Conservation (phyloP, 108 stramenopile species). For the Skeletonema tropicum region DNA sequence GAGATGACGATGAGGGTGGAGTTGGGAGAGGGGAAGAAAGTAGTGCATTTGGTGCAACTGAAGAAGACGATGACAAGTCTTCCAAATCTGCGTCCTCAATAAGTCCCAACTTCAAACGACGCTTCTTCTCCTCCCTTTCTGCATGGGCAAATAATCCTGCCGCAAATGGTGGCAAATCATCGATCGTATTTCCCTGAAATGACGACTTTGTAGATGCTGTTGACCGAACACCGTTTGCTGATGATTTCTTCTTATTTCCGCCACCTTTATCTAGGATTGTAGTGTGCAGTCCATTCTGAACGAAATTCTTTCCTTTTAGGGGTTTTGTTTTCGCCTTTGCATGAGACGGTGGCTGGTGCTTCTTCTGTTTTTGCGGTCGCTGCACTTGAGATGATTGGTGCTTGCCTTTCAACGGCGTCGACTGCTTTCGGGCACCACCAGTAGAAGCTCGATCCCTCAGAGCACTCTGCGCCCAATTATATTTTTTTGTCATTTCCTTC, state of each 20-base stretch:
- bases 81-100: conserved; percentile 15
- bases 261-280: not conserved
- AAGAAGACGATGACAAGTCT: not conserved
- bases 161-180: conserved; percentile 34
- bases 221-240: not conserved
- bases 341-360: not conserved
- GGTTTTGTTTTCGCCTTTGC: not conserved
- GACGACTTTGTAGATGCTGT: not conserved
- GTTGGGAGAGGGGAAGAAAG: too few species aligned
- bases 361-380: not conserved
- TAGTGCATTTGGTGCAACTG: not conserved
- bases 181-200: conserved; percentile 24
- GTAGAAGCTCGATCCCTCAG: not conserved
- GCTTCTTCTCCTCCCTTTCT: conserved; percentile 30
- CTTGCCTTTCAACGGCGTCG: not conserved
- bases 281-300: not conserved
- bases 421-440: not conserved
- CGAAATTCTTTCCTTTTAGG: not conserved
- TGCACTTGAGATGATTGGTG: not conserved
- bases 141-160: conserved; percentile 41
- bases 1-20: not conserved
- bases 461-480: conserved; percentile 16
- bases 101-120: conserved; percentile 6
- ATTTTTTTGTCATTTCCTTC: conserved; percentile 28
- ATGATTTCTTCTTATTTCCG: not conserved